These are phyloP conservation scores for Wickerhamomyces xylosicus DNA, from an alignment of 805 yeast genomes.

Conservation along the genomic window DNA sequence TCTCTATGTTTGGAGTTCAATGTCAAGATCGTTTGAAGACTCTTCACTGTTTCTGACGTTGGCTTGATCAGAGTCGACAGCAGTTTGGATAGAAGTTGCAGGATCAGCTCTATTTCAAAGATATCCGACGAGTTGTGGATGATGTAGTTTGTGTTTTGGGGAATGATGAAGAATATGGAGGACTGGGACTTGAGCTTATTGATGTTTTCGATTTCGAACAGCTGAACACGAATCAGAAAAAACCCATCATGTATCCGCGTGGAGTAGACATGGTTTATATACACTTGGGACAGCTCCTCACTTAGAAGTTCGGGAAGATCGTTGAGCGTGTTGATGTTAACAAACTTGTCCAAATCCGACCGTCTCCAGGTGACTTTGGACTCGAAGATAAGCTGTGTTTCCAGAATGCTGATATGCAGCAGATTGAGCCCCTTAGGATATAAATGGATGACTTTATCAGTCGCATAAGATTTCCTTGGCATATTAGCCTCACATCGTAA, in stretches of 20 bases:
- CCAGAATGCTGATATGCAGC: constrained; percentile 61
- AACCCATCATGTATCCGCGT: background rate
- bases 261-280: constrained; percentile 31
- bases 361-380: constrained; percentile 31
- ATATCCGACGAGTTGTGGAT: constrained; percentile 32
- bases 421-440: constrained; percentile 52
- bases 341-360: constrained; percentile 16
- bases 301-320: constrained; percentile 18
- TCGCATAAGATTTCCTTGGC: constrained; percentile 1
- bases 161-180: constrained; percentile 52
- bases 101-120: constrained; percentile 51
- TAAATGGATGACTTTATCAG: constrained; percentile 19
- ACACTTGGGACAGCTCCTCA: constrained; percentile 35
- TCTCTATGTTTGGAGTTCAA: constrained; percentile 48
- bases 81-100: constrained; percentile 34
- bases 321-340: constrained; percentile 17
- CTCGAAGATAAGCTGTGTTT: constrained; percentile 55
- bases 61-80: constrained; percentile 31
- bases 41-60: constrained; percentile 15
- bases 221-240: background rate
- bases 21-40: constrained; percentile 37
- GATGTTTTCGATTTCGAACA: constrained; percentile 4
- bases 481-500: background rate
- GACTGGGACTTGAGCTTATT: constrained; percentile 36
- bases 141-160: constrained; percentile 17